A percentile compares a stretch with the other conserved stretches of the same genome.
Evolutionary conservation across 2,329 filamentous ascomycete species (phyloP).

Genomic region (Davidsoniella virescens): DNA sequence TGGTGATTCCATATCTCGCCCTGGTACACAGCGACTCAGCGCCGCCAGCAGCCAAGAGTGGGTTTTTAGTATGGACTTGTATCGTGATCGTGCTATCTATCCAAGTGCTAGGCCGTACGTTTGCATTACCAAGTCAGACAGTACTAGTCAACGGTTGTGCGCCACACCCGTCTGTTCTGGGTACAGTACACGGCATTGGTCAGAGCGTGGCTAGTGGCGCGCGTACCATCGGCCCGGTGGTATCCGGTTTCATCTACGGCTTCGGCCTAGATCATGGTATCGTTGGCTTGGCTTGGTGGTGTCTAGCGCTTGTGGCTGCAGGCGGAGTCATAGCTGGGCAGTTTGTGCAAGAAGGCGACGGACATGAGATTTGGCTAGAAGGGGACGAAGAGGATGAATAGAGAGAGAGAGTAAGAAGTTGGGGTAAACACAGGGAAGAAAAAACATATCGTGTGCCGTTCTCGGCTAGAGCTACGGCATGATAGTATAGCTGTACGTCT

Average conservation of each 20-base stretch:
- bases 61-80: slow-evolving; percentile 44
- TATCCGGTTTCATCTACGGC: slow-evolving; percentile 46
- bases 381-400: slow-evolving; percentile 34
- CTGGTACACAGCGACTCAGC: slow-evolving; percentile 42
- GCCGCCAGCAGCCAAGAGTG: slow-evolving; percentile 35
- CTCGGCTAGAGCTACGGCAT: too few relatives aligned
- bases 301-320: slow-evolving; percentile 32
- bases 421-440: not conserved
- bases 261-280: slow-evolving; percentile 38
- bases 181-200: slow-evolving; percentile 32
- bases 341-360: slow-evolving; percentile 43
- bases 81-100: slow-evolving; percentile 46
- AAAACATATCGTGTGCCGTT: too few relatives aligned
- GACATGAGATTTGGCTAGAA: slow-evolving; percentile 48
- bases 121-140: slow-evolving; percentile 32
- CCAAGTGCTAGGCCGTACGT: slow-evolving; percentile 52
- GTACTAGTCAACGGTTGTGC: slow-evolving; percentile 33
- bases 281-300: slow-evolving; percentile 44
- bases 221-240: slow-evolving; percentile 41
- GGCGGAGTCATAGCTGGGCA: slow-evolving; percentile 34
- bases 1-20: slow-evolving; percentile 53
- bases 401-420: not conserved
- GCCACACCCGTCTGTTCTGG: slow-evolving; percentile 31
- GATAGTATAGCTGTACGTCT: too few relatives aligned
- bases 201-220: slow-evolving; percentile 43